These are phyloP conservation scores for Parietichytrium sp. DNA, from an alignment of 108 stramenopile species.

Conservation along the genomic window DNA sequence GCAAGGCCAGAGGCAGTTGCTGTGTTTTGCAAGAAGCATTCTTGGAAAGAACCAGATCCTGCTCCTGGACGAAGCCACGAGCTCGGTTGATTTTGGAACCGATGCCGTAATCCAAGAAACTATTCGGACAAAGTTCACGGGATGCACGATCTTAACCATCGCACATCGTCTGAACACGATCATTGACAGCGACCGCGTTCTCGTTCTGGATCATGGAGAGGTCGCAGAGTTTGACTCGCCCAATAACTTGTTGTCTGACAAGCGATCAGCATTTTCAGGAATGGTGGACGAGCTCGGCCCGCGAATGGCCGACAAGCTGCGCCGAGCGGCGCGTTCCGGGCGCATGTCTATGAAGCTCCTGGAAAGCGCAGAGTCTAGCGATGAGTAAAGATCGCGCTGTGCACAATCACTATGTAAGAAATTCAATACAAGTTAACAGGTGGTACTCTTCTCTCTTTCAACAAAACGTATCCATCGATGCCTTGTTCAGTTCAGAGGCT, in stretches of 20 bases:
- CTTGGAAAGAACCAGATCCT: slow-evolving; percentile 71
- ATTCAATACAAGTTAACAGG: too few relatives aligned
- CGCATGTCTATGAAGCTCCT: too few relatives aligned
- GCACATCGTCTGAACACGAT: slow-evolving; percentile 64
- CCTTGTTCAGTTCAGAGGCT: too few relatives aligned
- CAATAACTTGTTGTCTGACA: slow-evolving; percentile 42
- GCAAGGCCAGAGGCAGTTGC: slow-evolving; percentile 91
- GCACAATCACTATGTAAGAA: too few relatives aligned
- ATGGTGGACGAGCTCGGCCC: slow-evolving; percentile 51
- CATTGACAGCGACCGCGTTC: slow-evolving; percentile 46
- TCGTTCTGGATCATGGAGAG: slow-evolving; percentile 49
- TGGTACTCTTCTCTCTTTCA: too few relatives aligned
- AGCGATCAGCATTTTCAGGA: slow-evolving; percentile 35
- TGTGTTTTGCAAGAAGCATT: slow-evolving; percentile 90
- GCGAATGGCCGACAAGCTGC: not conserved
- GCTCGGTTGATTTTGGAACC: slow-evolving; percentile 83
- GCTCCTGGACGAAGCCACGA: slow-evolving; percentile 89
- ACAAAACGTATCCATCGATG: too few relatives aligned
- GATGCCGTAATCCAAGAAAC: slow-evolving; percentile 82
- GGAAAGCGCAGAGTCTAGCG: too few relatives aligned
- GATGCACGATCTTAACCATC: slow-evolving; percentile 77
- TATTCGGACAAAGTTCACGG: slow-evolving; percentile 68
- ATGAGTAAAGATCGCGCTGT: too few relatives aligned
- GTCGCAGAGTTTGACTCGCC: slow-evolving; percentile 53
- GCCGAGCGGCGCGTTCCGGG: too few relatives aligned